Base-by-base conservation (phyloP, 129 eudicot species). In the Chrysanthemum lavandulifolium region DNA sequence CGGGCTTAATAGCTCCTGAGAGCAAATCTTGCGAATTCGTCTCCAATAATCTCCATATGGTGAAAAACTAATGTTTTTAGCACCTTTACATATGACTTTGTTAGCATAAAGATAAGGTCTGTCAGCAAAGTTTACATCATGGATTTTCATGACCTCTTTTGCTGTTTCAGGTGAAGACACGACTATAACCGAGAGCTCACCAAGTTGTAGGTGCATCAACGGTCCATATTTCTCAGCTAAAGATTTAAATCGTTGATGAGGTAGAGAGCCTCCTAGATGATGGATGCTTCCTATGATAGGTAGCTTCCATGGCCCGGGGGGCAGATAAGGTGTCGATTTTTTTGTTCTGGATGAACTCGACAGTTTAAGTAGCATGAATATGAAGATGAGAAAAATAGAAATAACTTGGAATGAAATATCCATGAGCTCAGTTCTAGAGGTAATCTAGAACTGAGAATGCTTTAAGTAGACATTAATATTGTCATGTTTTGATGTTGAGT, bases 261-360 rank as follows among this genome's bases (percentile, higher is more conserved):
- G 80, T 57, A 76, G 73, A 0, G 74, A 71, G 67, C 63, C 65
- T 10, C 69, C 73, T 33, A 83, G 75, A 74, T 83, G 76, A 78
- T 79, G 87, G 64, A 83, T 59, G 18, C 72, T 83, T 61, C 87
- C 87, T 5, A 83, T 61, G 40, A 79, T 27, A 48, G 87, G 84
- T 25, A 79, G 79, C 58, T 71, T 71, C 78, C 72, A 58, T 65
- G 84, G 87, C 40, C 84, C 86, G 0, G 87, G 87, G 13, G 82
- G 84, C 27, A 79, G 76, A 59, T 29, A 4, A 19, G 62, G 65
- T 23, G 27, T 53, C 18, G 58, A 29, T 10, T 14, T 6, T 60
- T 58, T 71, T 75, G 76, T 48, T 75, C 25, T 73, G 49, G 49
- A 56, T 15, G 7, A 54, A 19, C 14, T 79, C 62, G 55, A 10